Base-by-base conservation (phyloP, 108 stramenopile species). In the Mayamaea pseudoterrestris region DNA sequence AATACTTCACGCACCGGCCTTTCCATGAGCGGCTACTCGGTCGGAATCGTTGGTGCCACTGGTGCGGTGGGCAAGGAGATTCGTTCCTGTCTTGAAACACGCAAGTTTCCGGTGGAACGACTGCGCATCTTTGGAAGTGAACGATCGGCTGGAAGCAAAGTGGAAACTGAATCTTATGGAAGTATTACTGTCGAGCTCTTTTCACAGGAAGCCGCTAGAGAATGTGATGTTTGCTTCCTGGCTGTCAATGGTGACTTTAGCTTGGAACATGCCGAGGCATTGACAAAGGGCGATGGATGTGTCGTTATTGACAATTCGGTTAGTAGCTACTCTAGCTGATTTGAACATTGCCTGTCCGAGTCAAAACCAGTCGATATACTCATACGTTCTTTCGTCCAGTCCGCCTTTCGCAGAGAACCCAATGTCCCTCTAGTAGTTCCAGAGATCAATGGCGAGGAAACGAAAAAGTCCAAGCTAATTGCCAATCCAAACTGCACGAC, bases 401-500 rank as follows among this genome's bases (percentile, higher is more conserved):
- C 89, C 11, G 97, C 97, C 5, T 96, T 94, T 54, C 90, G 97
- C 8, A 88, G 94, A 72, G 63, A 83, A 55, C 53, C 69, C 12
- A 80, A 83, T 20, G 76, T 98, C 53, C 97, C 97, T 16, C 68
- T 98, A 27, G 86, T 93, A 18, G 76, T 96, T 29, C 97, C 97
- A 8, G 97, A 98, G 77, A 95, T 98, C 55, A 98, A 98, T 57
- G 83, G 78, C 2, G 55, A 87, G n/a, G 54, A 60, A 23, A 79
- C 80, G 63, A 90, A 90, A 61, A 83, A 82, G 30, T 75, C 76
- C 74, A 95, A 94, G 47, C 66, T 98, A 41, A 95, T 98, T 60
- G 97, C 97, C 47, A 98, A 98, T 70, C 97, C 97, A 27, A 98
- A 98, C 54, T 98, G 97, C 61, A 96, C 97, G 29, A 98, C 97